These are phyloP conservation scores for Globisporangium mamillatum DNA, from an alignment of 352 stramenopile genomes.

Conservation along the genomic window DNA sequence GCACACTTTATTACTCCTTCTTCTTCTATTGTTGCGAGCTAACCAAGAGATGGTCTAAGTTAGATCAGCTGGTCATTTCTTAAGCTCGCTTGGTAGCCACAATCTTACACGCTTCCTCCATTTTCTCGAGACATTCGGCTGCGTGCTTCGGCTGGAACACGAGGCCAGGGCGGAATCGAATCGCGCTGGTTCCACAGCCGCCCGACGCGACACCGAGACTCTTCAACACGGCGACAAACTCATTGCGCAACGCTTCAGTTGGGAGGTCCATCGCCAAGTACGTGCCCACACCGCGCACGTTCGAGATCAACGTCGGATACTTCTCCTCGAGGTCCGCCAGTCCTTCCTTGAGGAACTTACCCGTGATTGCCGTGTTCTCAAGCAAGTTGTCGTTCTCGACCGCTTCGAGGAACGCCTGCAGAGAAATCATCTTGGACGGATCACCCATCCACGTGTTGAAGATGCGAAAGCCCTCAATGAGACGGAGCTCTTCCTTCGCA, in stretches of 20 bases:
- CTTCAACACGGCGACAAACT: conserved; percentile 61
- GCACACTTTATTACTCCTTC: background rate
- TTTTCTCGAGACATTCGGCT: conserved; percentile 67
- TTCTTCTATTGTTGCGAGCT: background rate
- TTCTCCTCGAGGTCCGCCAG: conserved; percentile 39
- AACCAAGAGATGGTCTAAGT: background rate
- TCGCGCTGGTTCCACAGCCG: conserved; percentile 61
- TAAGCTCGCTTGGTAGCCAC: conserved; percentile 18
- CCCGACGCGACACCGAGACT: conserved; percentile 55
- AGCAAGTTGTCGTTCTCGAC: conserved; percentile 58
- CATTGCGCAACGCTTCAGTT: conserved; percentile 55
- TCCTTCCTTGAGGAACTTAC: conserved; percentile 58
- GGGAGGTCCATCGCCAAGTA: conserved; percentile 81
- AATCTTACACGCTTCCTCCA: conserved; percentile 52
- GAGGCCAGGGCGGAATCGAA: conserved; percentile 75
- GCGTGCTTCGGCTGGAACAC: conserved; percentile 80
- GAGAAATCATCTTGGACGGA: conserved; percentile 79
- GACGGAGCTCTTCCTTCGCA: conserved; percentile 69
- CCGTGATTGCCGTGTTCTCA: conserved; percentile 72
- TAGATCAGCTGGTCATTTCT: background rate
- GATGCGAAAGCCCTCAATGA: conserved; percentile 72
- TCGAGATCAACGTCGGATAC: conserved; percentile 62
- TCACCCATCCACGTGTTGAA: conserved; percentile 91
- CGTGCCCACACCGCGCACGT: conserved; percentile 74
- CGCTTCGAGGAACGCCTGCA: conserved; percentile 71